These are phyloP conservation scores for Monosporascus sp. DNA, from an alignment of 2,329 filamentous ascomycete species.

Conservation along the genomic window DNA sequence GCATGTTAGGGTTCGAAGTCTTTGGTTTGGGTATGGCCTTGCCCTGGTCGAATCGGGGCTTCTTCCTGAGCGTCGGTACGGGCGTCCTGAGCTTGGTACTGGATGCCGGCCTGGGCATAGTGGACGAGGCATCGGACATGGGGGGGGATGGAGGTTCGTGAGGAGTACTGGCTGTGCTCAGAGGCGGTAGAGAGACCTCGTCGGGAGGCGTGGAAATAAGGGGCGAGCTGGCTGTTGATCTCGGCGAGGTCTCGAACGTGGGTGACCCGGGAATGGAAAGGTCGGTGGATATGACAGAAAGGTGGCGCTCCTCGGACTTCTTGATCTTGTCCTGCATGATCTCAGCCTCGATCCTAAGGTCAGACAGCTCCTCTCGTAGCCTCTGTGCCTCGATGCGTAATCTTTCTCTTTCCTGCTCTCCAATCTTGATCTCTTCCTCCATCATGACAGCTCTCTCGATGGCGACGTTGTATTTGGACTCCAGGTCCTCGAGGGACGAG, in stretches of 20 bases:
- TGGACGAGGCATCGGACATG: slow-evolving; percentile 77
- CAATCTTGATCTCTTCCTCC: slow-evolving; percentile 88
- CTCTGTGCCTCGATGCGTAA: slow-evolving; percentile 89
- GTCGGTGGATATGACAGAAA: slow-evolving; percentile 57
- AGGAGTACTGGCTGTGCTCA: slow-evolving; percentile 55
- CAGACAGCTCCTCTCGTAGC: slow-evolving; percentile 82
- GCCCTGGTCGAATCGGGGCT: slow-evolving; percentile 48
- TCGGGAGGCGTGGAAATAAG: slow-evolving; percentile 81
- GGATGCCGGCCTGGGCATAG: slow-evolving; percentile 48
- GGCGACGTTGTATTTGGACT: slow-evolving; percentile 92
- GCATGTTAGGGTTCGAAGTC: slow-evolving; percentile 27
- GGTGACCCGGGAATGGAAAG: slow-evolving; percentile 64
- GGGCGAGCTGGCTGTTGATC: slow-evolving; percentile 85
- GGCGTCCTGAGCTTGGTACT: slow-evolving; percentile 36
- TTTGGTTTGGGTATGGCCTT: slow-evolving; percentile 51
- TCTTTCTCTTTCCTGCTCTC: slow-evolving; percentile 85
- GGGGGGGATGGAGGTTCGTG: slow-evolving; percentile 90
- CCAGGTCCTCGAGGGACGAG: slow-evolving; percentile 91
- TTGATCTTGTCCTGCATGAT: slow-evolving; percentile 92
- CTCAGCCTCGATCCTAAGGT: slow-evolving; percentile 91
- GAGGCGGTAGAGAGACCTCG: slow-evolving; percentile 53
- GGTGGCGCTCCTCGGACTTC: slow-evolving; percentile 57
- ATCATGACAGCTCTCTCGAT: slow-evolving; percentile 90
- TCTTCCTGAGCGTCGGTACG: slow-evolving; percentile 31
- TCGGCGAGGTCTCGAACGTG: slow-evolving; percentile 71